Percentiles rank a stretch among this genome's conserved stretches.
phyloP scores from a whole-genome alignment of 1,284 basidiomycete species.

The Butyriboletus appendiculatus region DNA sequence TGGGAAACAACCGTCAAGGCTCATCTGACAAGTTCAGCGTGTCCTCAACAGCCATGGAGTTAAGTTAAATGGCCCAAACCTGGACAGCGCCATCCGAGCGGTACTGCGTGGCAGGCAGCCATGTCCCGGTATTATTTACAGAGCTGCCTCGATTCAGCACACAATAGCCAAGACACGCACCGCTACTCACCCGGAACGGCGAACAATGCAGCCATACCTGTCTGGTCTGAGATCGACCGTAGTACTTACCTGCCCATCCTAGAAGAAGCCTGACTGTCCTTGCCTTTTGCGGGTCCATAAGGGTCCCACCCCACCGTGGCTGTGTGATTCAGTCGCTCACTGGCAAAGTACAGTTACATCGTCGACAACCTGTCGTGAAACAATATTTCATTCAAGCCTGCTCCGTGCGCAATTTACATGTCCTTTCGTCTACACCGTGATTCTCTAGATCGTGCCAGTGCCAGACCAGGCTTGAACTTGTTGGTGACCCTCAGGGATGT shows the following conservation, averaged over 20 bases:
- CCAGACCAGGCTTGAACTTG: too few relatives aligned
- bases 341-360: background rate
- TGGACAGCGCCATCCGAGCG: background rate
- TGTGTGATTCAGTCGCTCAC: constrained; percentile 20
- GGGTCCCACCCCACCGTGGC: constrained; percentile 37
- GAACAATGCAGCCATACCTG: constrained; percentile 28
- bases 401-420: background rate
- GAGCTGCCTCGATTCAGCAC: constrained; percentile 23
- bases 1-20: constrained; percentile 30
- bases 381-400: background rate
- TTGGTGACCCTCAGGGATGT: background rate
- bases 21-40: constrained; percentile 20
- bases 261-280: constrained; percentile 3
- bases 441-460: too few relatives aligned
- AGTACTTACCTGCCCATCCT: background rate
- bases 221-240: constrained; percentile 26
- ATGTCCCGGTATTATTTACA: background rate
- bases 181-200: constrained; percentile 27
- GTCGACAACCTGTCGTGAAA: background rate
- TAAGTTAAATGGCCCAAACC: constrained; percentile 3
- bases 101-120: background rate
- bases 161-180: constrained; percentile 33
- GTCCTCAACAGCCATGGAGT: background rate
- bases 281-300: constrained; percentile 41
- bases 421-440: background rate